Evolutionary conservation across 2,329 filamentous ascomycete genomes (phyloP).

Genomic region (Colletotrichum sp.): DNA sequence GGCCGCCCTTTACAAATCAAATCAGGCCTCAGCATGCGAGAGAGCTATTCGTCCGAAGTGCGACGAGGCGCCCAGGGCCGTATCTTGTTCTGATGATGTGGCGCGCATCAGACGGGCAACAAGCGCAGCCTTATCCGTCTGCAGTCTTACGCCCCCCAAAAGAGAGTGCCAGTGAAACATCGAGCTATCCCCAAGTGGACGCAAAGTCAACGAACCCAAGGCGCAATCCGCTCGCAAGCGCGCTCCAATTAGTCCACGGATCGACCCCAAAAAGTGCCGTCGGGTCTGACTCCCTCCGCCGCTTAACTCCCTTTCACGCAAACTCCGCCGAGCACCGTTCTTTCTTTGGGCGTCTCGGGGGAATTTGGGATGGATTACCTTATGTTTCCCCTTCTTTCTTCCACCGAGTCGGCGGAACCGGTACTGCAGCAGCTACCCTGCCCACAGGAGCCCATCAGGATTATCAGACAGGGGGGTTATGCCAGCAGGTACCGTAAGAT

Average conservation of each 20-base stretch:
- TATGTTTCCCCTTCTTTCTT: constrained; percentile 2
- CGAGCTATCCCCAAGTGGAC: not conserved
- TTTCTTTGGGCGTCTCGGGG: not conserved
- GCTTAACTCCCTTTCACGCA: not conserved
- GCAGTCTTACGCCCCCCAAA: not conserved
- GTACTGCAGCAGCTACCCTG: not conserved
- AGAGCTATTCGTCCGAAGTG: constrained; percentile 4
- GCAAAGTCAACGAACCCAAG: not conserved
- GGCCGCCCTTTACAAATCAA: constrained; percentile 17
- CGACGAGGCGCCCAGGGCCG: not conserved
- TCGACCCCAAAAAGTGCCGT: not conserved
- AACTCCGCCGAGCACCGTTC: not conserved
- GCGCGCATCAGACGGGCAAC: constrained; percentile 2
- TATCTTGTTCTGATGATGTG: constrained; percentile 9
- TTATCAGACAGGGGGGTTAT: not conserved
- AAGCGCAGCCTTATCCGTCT: constrained; percentile 20
- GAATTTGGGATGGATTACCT: not conserved
- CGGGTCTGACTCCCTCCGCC: not conserved
- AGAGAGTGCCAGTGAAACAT: not conserved
- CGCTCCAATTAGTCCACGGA: not conserved
- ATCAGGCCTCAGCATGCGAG: not conserved
- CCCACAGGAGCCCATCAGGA: not conserved
- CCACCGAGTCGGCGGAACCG: constrained; percentile 17
- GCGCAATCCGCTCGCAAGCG: not conserved
- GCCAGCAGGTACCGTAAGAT: not conserved